Evolutionary conservation across 75 land plant genomes (phyloP), one percentile per base, ranked within the genome.

Genomic region (Sequoiadendron giganteum): DNA sequence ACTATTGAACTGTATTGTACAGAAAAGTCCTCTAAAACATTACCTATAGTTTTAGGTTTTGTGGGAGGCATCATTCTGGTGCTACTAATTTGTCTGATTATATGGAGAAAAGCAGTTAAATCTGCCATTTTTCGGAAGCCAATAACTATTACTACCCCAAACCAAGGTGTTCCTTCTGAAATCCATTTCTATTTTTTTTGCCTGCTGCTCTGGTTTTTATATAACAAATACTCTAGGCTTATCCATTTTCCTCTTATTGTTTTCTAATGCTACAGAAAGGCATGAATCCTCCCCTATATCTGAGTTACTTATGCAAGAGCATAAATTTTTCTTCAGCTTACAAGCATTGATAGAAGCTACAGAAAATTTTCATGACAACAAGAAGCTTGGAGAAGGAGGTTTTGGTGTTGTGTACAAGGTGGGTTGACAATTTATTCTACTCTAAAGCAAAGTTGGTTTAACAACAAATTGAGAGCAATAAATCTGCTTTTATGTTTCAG

Each of bases 321-420:
- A 58, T 19, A 4, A 76, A 14, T 34, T 76, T 76, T 0, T 36
- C 40, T 76, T 76, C 3, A 32, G 19, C 18, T 36, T 76, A 36
- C 36, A 76, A 38, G 40, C 15, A 36, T 36, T 76, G 19, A 13
- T 15, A 76, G 79, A 76, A 32, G 36, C 79, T 3, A 76, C 79
- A 38, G 79, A 48, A 21, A 39, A 77, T 40, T 87, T 87, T 43
- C 86, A 87, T 77, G 79, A 68, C 25, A 77, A 21, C 15, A 87
- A 87, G 39, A 87, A 87, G 30, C 43, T 87, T 28, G 88, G 88
- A 79, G 32, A 87, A 18, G 88, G 88, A 36, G 78, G 83, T 9
- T 87, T 87, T 19, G 88, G 88, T 19, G 85, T 47, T 9, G 88
- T 87, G 8, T 87, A 87, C 82, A 78, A 77, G 88, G 88, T 87